Percentiles rank a stretch among this genome's conserved stretches.
Evolutionary conservation across 2,329 filamentous ascomycete species (phyloP).

Genomic region (Colletotrichum caudatum): DNA sequence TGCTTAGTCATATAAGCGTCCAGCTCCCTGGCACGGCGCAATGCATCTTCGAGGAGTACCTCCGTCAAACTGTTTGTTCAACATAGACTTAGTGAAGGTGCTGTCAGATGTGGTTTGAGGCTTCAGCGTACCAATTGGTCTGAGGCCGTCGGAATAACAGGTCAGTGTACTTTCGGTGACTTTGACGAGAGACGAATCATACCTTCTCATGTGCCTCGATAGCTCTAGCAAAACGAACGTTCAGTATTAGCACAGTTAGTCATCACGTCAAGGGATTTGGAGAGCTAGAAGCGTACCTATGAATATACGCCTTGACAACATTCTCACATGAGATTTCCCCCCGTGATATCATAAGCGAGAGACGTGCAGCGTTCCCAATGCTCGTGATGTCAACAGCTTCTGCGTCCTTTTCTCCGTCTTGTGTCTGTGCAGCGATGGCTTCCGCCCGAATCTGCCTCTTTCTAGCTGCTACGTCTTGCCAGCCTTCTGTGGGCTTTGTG

Average conservation of each 20-base stretch:
- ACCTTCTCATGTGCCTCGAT: slow-evolving; percentile 5
- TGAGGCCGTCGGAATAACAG: neutral
- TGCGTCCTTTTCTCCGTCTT: too few species aligned
- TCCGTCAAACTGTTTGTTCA: slow-evolving; percentile 52
- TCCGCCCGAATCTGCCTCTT: slow-evolving; percentile 12
- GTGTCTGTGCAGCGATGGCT: neutral
- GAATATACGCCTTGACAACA: slow-evolving; percentile 19
- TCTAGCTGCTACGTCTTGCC: slow-evolving; percentile 17
- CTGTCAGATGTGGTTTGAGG: neutral
- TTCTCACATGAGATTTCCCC: slow-evolving; percentile 2
- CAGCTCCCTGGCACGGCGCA: slow-evolving; percentile 48
- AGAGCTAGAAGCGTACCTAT: neutral
- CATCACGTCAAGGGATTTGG: neutral
- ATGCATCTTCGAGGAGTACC: slow-evolving; percentile 58
- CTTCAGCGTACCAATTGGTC: slow-evolving; percentile 18
- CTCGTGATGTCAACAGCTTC: neutral
- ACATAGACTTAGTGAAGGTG: neutral
- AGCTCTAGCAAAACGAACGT: neutral
- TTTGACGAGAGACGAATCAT: neutral
- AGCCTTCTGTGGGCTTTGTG: neutral
- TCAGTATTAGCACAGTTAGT: too few species aligned
- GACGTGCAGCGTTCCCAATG: neutral
- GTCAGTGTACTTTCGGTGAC: neutral
- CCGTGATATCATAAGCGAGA: neutral
- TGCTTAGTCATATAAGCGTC: slow-evolving; percentile 55